Conservation (phyloP, 305 asterid genomes). For the Withania somnifera region DNA sequence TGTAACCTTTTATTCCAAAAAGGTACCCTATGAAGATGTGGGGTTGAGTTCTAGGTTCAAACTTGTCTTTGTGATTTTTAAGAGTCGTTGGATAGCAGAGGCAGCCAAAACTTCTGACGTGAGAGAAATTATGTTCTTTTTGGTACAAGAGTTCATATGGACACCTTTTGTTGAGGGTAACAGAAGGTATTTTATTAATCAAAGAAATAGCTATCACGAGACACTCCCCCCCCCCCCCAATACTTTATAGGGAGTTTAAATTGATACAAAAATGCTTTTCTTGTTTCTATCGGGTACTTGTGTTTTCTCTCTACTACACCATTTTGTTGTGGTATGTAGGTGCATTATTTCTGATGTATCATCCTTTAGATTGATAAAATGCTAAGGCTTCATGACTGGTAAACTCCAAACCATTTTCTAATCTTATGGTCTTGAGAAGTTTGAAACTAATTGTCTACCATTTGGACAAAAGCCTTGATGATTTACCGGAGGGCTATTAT, state of each 20-base stretch:
- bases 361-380: neutral
- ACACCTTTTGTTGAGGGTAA: neutral
- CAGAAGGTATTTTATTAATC: neutral
- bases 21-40: neutral
- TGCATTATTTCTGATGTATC: neutral
- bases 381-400: neutral
- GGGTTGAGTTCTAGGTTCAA: neutral
- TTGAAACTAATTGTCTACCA: neutral
- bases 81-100: neutral
- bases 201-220: neutral
- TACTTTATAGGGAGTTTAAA: neutral
- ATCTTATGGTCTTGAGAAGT: neutral
- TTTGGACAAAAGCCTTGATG: neutral
- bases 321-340: neutral
- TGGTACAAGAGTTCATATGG: neutral
- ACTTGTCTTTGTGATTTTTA: neutral
- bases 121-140: neutral
- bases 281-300: no score
- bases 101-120: neutral
- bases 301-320: no score
- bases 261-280: neutral
- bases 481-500: no score
- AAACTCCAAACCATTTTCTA: no score
- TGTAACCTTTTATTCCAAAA: neutral
- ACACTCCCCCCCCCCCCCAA: neutral